Percentiles rank a stretch among this genome's conserved stretches.
phyloP scores from a whole-genome alignment of 2,329 filamentous ascomycete species.

The Penicillium sp. region DNA sequence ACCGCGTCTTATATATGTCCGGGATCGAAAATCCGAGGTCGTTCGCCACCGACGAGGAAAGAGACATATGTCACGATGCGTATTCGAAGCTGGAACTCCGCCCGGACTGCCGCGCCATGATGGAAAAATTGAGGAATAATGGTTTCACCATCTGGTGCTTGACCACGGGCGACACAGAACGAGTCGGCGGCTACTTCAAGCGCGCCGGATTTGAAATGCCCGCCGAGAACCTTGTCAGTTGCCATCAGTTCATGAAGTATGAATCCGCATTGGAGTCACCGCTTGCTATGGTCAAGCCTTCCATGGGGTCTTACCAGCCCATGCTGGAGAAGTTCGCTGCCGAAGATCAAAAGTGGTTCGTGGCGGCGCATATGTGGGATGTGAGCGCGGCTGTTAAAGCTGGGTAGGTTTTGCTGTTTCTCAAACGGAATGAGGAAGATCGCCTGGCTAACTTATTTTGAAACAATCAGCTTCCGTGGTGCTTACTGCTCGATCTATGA shows the following conservation, averaged over 20 bases:
- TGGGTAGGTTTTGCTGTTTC: constrained; percentile 29
- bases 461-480: constrained; percentile 42
- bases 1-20: constrained; percentile 43
- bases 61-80: constrained; percentile 38
- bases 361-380: constrained; percentile 62
- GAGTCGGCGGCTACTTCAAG: constrained; percentile 56
- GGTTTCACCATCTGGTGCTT: constrained; percentile 57
- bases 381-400: constrained; percentile 52
- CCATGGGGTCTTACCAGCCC: constrained; percentile 48
- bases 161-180: constrained; percentile 52
- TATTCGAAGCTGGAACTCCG: constrained; percentile 39
- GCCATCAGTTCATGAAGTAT: constrained; percentile 22
- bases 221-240: constrained; percentile 52
- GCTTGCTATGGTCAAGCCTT: constrained; percentile 52
- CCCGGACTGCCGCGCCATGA: constrained; percentile 38
- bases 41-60: constrained; percentile 43
- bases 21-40: constrained; percentile 42
- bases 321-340: constrained; percentile 45
- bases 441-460: background rate
- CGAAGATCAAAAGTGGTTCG: constrained; percentile 53
- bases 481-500: constrained; percentile 57
- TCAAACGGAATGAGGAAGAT: background rate
- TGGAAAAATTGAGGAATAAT: constrained; percentile 43
- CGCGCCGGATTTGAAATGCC: constrained; percentile 52
- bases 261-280: constrained; percentile 34